phyloP scores from a whole-genome alignment of 169 alveolate species.

The Cryptosporidium baileyi region DNA sequence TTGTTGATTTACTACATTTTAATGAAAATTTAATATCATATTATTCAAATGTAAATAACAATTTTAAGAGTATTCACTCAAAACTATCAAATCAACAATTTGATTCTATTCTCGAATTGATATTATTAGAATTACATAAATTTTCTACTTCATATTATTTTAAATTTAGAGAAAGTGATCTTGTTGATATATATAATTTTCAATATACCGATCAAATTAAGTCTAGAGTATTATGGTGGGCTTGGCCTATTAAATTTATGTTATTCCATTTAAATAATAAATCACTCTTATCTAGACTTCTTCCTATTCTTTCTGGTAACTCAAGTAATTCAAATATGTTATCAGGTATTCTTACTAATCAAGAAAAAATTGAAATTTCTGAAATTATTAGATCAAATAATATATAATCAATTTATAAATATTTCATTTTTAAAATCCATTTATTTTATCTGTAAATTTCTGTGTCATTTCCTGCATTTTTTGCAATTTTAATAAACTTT shows the following conservation, averaged over 20 bases:
- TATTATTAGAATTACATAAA: slow-evolving; percentile 5
- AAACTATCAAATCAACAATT: slow-evolving; percentile 3
- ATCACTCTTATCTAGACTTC: slow-evolving; percentile 17
- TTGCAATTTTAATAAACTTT: slow-evolving; percentile 17
- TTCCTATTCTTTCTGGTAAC: slow-evolving; percentile 53
- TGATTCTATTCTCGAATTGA: slow-evolving; percentile 32
- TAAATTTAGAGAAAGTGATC: slow-evolving; percentile 28
- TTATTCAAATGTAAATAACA: neutral
- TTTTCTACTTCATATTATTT: slow-evolving; percentile 25
- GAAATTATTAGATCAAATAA: neutral
- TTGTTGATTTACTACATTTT: slow-evolving; percentile 1
- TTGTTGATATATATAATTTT: slow-evolving; percentile 38
- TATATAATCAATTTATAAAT: neutral
- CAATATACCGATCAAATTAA: slow-evolving; percentile 9
- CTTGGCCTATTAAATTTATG: slow-evolving; percentile 49
- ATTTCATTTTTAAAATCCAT: neutral
- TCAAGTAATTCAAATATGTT: slow-evolving; percentile 34
- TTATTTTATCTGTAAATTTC: slow-evolving; percentile 35
- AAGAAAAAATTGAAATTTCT: slow-evolving; percentile 36
- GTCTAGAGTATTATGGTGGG: slow-evolving; percentile 68
- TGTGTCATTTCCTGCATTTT: slow-evolving; percentile 47
- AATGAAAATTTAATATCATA: slow-evolving; percentile 4
- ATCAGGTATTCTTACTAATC: slow-evolving; percentile 13
- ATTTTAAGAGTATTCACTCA: too few species aligned
- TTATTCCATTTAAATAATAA: slow-evolving; percentile 41